A percentile compares a stretch with the other conserved stretches of the same genome.
Conservation (phyloP, 2,329 filamentous ascomycete species). For the Escovopsis weberi region DNA sequence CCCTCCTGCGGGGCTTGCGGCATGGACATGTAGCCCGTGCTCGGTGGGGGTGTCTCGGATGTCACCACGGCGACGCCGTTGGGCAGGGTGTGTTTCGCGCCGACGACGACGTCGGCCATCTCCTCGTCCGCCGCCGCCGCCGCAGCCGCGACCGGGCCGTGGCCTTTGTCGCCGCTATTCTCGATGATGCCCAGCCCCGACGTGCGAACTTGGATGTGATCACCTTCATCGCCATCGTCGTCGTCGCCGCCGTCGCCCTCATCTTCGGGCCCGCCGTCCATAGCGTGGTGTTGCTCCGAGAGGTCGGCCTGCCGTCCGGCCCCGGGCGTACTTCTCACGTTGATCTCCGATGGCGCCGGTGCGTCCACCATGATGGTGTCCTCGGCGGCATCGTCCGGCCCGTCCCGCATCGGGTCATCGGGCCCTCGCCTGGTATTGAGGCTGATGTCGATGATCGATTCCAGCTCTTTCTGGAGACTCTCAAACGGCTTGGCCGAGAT, state of each 20-base stretch:
- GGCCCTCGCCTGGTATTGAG: slow-evolving; percentile 38
- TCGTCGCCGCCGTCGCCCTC: slow-evolving; percentile 8
- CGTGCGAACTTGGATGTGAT: slow-evolving; percentile 33
- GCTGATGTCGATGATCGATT: slow-evolving; percentile 55
- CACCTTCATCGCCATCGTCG: slow-evolving; percentile 22
- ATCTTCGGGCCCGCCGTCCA: slow-evolving; percentile 15
- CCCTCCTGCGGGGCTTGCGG: slow-evolving; percentile 19
- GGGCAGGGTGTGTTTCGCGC: slow-evolving; percentile 12
- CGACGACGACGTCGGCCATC: slow-evolving; percentile 13
- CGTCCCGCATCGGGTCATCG: slow-evolving; percentile 21
- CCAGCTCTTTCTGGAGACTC: slow-evolving; percentile 56
- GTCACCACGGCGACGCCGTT: slow-evolving; percentile 9
- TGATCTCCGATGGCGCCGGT: slow-evolving; percentile 30
- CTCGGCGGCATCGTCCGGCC: slow-evolving; percentile 24
- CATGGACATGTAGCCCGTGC: slow-evolving; percentile 27
- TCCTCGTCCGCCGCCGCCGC: slow-evolving; percentile 1
- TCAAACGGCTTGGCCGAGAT: slow-evolving; percentile 57
- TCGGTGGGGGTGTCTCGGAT: slow-evolving; percentile 33
- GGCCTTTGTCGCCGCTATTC: slow-evolving; percentile 1
- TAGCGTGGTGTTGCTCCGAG: slow-evolving; percentile 16
- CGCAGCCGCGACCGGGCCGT: no score
- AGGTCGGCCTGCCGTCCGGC: neutral
- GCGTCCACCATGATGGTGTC: slow-evolving; percentile 40
- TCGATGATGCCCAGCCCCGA: slow-evolving; percentile 19
- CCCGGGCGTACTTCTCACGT: slow-evolving; percentile 21